Evolutionary conservation across 805 yeast genomes (phyloP).

Genomic region (Metschnikowia henanensis): DNA sequence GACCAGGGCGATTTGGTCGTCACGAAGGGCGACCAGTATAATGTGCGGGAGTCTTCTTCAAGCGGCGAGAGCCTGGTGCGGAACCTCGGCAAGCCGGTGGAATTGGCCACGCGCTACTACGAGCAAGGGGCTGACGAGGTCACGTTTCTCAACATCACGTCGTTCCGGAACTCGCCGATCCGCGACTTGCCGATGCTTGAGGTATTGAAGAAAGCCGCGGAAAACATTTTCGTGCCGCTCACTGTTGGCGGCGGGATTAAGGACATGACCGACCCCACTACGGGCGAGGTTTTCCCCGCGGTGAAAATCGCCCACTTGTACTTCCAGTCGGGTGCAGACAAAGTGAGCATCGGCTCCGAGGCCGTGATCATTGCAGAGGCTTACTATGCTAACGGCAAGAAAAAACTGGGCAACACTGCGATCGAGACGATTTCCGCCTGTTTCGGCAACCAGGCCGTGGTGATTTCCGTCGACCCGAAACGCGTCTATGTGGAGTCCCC

Average conservation of each 20-base stretch:
- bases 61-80: constrained; percentile 63
- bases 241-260: constrained; percentile 99
- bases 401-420: constrained; percentile 75
- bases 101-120: constrained; percentile 87
- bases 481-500: constrained; percentile 74
- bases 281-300: constrained; percentile 76
- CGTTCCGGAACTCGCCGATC: constrained; percentile 92
- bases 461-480: constrained; percentile 97
- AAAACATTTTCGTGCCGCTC: constrained; percentile 91
- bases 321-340: constrained; percentile 97
- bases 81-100: constrained; percentile 95
- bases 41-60: constrained; percentile 71
- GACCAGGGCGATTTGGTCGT: constrained; percentile 96
- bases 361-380: constrained; percentile 91
- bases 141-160: constrained; percentile 91
- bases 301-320: constrained; percentile 88
- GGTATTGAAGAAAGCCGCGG: constrained; percentile 78
- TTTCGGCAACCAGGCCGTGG: constrained; percentile 97
- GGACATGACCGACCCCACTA: constrained; percentile 81
- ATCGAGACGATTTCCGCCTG: constrained; percentile 91
- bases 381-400: constrained; percentile 58
- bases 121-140: constrained; percentile 97
- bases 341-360: constrained; percentile 97
- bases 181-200: constrained; percentile 95
- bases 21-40: constrained; percentile 98